These are phyloP conservation scores for Debaryomyces sp. DNA, from an alignment of 1,139 yeast species.

Conservation along the genomic window DNA sequence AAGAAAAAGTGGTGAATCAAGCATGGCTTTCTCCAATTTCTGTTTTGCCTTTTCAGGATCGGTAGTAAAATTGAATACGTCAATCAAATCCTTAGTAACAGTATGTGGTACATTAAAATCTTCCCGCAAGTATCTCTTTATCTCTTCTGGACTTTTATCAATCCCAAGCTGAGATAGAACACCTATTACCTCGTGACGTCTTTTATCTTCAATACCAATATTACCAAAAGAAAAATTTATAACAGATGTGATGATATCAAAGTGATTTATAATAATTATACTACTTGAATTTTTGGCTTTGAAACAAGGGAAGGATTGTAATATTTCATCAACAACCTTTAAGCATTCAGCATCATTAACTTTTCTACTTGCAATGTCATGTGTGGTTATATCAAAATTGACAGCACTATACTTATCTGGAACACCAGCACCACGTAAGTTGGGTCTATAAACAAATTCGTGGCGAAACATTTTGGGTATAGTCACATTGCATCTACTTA, in stretches of 20 bases:
- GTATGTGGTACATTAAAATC: conserved; percentile 81
- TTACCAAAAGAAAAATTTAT: conserved; percentile 70
- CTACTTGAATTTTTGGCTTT: conserved; percentile 44
- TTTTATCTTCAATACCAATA: conserved; percentile 64
- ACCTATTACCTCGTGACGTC: conserved; percentile 65
- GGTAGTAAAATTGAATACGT: conserved; percentile 72
- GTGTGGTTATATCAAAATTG: conserved; percentile 78
- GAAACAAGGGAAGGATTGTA: conserved; percentile 66
- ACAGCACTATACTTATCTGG: conserved; percentile 82
- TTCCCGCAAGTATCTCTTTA: conserved; percentile 64
- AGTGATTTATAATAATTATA: conserved; percentile 74
- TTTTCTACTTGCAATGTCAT: conserved; percentile 42
- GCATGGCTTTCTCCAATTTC: conserved; percentile 68
- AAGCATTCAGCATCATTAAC: conserved; percentile 86
- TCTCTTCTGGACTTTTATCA: conserved; percentile 65
- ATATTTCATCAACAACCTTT: conserved; percentile 75
- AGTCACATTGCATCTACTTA: conserved; percentile 63
- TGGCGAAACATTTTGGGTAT: conserved; percentile 70
- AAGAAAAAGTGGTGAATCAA: conserved; percentile 68
- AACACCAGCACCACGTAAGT: conserved; percentile 55
- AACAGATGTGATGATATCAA: conserved; percentile 73
- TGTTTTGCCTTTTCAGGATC: conserved; percentile 65
- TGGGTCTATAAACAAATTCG: conserved; percentile 79
- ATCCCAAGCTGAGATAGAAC: conserved; percentile 76
- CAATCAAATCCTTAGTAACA: conserved; percentile 73